Conservation (phyloP, 2,329 filamentous ascomycete genomes). For the Trichoderma citrinoviride region DNA sequence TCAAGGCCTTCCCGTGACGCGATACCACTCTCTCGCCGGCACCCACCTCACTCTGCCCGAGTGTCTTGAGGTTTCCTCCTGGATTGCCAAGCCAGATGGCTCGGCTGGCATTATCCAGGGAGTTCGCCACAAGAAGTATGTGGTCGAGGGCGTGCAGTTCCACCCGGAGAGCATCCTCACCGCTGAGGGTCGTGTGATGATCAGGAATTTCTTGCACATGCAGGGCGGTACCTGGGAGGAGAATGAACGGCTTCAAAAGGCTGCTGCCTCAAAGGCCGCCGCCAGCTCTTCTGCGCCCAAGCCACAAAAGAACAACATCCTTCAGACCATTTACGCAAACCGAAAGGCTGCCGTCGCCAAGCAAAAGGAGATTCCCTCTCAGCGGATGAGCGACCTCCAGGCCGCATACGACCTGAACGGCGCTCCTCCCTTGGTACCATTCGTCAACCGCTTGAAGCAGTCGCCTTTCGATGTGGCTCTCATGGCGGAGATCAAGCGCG, state of each 20-base stretch:
- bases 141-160: constrained; percentile 96
- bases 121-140: constrained; percentile 85
- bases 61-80: constrained; percentile 85
- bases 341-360: constrained; percentile 71
- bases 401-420: constrained; percentile 81
- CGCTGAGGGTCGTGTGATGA: constrained; percentile 81
- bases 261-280: constrained; percentile 32
- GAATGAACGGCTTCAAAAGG: constrained; percentile 59
- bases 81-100: constrained; percentile 74
- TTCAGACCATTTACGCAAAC: constrained; percentile 86
- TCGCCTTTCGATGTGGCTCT: constrained; percentile 86
- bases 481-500: constrained; percentile 96
- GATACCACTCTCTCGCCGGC: constrained; percentile 94
- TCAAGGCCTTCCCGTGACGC: constrained; percentile 80
- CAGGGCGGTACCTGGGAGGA: constrained; percentile 89
- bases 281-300: constrained; percentile 30
- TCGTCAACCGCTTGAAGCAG: constrained; percentile 73
- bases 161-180: constrained; percentile 97
- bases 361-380: constrained; percentile 83
- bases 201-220: constrained; percentile 87
- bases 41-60: constrained; percentile 83
- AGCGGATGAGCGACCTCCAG: constrained; percentile 78
- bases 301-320: constrained; percentile 73
- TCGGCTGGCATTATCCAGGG: constrained; percentile 92
- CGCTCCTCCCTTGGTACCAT: constrained; percentile 78